Evolutionary conservation across 495 filamentous ascomycete species (phyloP).

Genomic region (Penicillium canescens): DNA sequence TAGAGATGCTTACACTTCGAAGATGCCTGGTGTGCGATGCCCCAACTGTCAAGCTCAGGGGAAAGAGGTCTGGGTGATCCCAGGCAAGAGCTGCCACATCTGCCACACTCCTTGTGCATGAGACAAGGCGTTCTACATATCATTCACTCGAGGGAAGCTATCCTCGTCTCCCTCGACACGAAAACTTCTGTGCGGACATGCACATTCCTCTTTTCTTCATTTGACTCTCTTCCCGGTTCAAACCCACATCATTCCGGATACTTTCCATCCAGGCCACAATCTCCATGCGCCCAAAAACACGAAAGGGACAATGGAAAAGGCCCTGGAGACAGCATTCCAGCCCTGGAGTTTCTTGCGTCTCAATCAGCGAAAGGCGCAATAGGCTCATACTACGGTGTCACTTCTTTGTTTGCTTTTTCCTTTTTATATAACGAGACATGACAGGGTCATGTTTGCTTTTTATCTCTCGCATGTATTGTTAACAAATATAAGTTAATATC

Average conservation of each 20-base stretch:
- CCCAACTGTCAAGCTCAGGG: constrained; percentile 41
- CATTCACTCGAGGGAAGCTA: background rate
- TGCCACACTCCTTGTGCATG: constrained; percentile 40
- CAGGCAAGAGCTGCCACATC: constrained; percentile 49
- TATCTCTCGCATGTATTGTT: background rate
- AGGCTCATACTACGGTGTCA: background rate
- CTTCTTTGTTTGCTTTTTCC: background rate
- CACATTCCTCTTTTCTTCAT: background rate
- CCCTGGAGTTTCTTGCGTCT: too few species aligned
- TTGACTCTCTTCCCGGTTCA: too few species aligned
- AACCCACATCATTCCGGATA: too few species aligned
- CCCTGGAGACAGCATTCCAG: too few species aligned
- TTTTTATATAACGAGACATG: constrained; percentile 4
- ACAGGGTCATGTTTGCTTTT: constrained; percentile 2
- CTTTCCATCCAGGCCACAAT: too few species aligned
- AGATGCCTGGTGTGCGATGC: constrained; percentile 55
- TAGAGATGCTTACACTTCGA: background rate
- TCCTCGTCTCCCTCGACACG: background rate
- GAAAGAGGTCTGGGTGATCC: constrained; percentile 51
- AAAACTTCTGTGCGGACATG: background rate
- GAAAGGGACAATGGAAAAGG: background rate
- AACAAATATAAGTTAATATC: background rate
- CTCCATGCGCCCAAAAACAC: background rate
- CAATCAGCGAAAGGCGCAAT: background rate
- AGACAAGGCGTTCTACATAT: background rate